A percentile compares a stretch with the other conserved stretches of the same genome.
Evolutionary conservation across 2,329 filamentous ascomycete genomes (phyloP).

Genomic region (Talaromyces islandicus): DNA sequence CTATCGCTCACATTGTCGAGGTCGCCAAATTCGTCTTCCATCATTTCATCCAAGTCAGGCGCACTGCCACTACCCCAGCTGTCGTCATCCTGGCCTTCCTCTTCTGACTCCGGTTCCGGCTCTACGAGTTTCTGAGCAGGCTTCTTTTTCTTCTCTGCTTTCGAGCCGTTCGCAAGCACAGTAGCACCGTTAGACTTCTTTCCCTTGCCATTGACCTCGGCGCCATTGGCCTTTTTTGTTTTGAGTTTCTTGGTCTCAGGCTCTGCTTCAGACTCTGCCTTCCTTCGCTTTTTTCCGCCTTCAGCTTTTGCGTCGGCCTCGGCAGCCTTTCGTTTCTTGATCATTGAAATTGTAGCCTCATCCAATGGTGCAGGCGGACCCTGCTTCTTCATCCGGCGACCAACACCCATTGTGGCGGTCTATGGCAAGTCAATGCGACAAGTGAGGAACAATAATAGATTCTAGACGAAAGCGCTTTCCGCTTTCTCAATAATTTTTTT

Average conservation of each 20-base stretch:
- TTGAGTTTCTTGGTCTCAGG: slow-evolving; percentile 20
- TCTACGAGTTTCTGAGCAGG: slow-evolving; percentile 31
- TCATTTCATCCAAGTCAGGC: slow-evolving; percentile 23
- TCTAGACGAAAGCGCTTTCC: background rate
- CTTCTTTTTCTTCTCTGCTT: slow-evolving; percentile 29
- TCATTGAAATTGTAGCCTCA: slow-evolving; percentile 54
- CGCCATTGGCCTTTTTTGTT: slow-evolving; percentile 32
- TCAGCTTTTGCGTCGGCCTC: slow-evolving; percentile 53
- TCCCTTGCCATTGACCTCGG: slow-evolving; percentile 23
- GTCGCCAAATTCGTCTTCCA: slow-evolving; percentile 44
- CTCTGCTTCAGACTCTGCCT: slow-evolving; percentile 27
- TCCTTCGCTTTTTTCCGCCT: slow-evolving; percentile 62
- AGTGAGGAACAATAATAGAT: background rate
- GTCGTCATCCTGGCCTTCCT: slow-evolving; percentile 27
- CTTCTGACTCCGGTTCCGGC: slow-evolving; percentile 27
- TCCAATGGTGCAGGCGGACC: slow-evolving; percentile 77
- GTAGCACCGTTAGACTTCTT: slow-evolving; percentile 25
- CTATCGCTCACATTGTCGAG: slow-evolving; percentile 35
- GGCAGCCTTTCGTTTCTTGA: slow-evolving; percentile 78
- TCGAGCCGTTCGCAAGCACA: slow-evolving; percentile 28
- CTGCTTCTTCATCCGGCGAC: slow-evolving; percentile 87
- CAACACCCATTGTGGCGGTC: slow-evolving; percentile 66
- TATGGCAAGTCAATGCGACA: background rate
- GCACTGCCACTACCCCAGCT: slow-evolving; percentile 27
- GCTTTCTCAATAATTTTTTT: slow-evolving; percentile 9